Evolutionary conservation across 306 rosid genomes (phyloP).

Genomic region (Phaseolus lunatus): DNA sequence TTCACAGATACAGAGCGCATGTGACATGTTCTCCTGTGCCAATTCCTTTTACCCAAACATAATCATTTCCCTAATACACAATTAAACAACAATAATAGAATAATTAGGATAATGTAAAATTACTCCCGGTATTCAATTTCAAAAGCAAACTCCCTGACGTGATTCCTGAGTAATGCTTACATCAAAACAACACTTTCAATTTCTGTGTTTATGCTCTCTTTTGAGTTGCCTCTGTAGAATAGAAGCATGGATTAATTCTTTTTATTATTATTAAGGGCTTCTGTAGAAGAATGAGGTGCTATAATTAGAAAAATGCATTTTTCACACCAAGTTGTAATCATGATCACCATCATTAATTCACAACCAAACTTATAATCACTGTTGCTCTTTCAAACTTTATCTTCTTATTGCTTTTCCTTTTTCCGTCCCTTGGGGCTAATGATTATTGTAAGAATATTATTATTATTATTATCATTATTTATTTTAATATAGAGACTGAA

Average conservation of each 20-base stretch:
- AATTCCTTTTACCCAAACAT: too few species aligned
- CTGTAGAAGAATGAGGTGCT: slow-evolving; percentile 1
- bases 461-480: not conserved
- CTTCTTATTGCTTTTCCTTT: not conserved
- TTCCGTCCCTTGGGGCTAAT: not conserved
- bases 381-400: not conserved
- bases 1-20: not conserved
- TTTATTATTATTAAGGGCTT: not conserved
- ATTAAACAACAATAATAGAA: too few species aligned
- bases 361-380: not conserved
- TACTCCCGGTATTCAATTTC: too few species aligned
- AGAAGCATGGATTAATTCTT: not conserved
- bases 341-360: not conserved
- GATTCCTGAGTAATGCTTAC: not conserved
- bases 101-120: too few species aligned
- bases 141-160: not conserved
- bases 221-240: not conserved
- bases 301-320: slow-evolving; percentile 3
- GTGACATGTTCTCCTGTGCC: slow-evolving; percentile 16
- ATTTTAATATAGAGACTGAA: not conserved
- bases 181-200: not conserved
- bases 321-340: not conserved
- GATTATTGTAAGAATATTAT: not conserved
- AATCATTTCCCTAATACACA: too few species aligned
- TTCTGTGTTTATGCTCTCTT: not conserved